Percentiles rank a stretch among this genome's conserved stretches.
phyloP scores from a whole-genome alignment of 1,284 basidiomycete genomes.

The Ganoderma boninense region DNA sequence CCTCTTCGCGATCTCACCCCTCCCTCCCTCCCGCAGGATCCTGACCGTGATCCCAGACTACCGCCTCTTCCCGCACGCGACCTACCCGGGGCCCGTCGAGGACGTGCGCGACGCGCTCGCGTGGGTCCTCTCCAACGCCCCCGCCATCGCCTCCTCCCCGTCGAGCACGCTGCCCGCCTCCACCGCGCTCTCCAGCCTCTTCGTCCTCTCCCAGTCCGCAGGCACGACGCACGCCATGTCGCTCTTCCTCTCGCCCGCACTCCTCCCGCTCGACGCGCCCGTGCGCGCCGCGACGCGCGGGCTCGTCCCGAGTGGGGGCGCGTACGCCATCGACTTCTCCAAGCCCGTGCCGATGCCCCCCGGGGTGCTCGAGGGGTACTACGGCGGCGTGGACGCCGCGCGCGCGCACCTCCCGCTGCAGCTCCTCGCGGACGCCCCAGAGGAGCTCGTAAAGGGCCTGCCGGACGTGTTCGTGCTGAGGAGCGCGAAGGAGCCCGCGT shows the following conservation, averaged over 20 bases:
- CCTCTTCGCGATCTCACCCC: neutral
- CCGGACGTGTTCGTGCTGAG: slow-evolving; percentile 57
- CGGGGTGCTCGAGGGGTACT: slow-evolving; percentile 49
- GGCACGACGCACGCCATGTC: slow-evolving; percentile 59
- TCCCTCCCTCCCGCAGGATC: slow-evolving; percentile 47
- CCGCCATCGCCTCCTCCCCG: slow-evolving; percentile 36
- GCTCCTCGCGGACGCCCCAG: slow-evolving; percentile 47
- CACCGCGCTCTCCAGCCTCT: slow-evolving; percentile 45
- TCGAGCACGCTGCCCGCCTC: slow-evolving; percentile 3
- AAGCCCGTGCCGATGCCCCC: slow-evolving; percentile 33
- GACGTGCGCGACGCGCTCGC: slow-evolving; percentile 65
- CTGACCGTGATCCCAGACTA: slow-evolving; percentile 71
- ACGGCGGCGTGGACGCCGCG: slow-evolving; percentile 51
- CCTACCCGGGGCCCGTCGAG: slow-evolving; percentile 59
- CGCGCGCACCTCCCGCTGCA: slow-evolving; percentile 50
- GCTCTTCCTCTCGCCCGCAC: slow-evolving; percentile 49
- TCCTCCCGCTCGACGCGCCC: slow-evolving; percentile 44
- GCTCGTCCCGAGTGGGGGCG: slow-evolving; percentile 55
- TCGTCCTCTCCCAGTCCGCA: slow-evolving; percentile 66
- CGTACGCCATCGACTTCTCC: slow-evolving; percentile 47
- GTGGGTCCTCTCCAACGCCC: slow-evolving; percentile 56
- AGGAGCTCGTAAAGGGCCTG: slow-evolving; percentile 45
- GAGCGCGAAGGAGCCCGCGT: slow-evolving; percentile 60
- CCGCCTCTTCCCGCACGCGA: slow-evolving; percentile 61
- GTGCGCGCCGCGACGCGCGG: too few relatives aligned